Conservation (phyloP, 768 basidiomycete species). For the Hygrocybe punicea region DNA sequence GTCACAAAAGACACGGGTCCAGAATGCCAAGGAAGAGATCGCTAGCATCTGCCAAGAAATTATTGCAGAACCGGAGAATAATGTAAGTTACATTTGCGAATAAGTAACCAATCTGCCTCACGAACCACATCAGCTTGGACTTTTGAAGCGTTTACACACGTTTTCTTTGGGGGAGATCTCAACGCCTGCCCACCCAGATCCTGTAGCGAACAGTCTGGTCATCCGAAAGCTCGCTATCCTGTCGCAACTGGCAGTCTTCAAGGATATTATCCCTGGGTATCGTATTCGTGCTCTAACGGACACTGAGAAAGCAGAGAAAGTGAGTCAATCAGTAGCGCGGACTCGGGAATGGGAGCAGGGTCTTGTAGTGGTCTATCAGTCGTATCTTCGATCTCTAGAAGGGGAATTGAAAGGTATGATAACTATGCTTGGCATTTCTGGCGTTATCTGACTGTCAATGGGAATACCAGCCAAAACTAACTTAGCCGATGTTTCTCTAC, state of each 20-base stretch:
- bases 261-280: conserved; percentile 94
- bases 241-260: conserved; percentile 90
- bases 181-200: conserved; percentile 62
- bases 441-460: background rate
- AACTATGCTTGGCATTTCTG: background rate
- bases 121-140: conserved; percentile 59
- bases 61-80: conserved; percentile 90
- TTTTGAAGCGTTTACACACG: conserved; percentile 82
- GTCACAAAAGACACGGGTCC: conserved; percentile 64
- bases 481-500: conserved; percentile 65
- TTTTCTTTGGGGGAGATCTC: conserved; percentile 80
- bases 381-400: conserved; percentile 82
- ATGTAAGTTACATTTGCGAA: conserved; percentile 48
- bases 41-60: conserved; percentile 93
- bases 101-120: conserved; percentile 5
- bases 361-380: conserved; percentile 82
- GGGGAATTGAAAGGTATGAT: conserved; percentile 76
- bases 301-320: conserved; percentile 87
- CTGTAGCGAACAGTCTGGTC: conserved; percentile 71
- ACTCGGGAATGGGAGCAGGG: conserved; percentile 97
- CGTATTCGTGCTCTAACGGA: conserved; percentile 90
- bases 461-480: conserved; percentile 54
- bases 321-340: conserved; percentile 85
- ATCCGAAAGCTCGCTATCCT: conserved; percentile 87
- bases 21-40: conserved; percentile 88